Evolutionary conservation across 2,329 filamentous ascomycete species (phyloP), one percentile per base, ranked within the genome.

Genomic region (Clonostachys solani): DNA sequence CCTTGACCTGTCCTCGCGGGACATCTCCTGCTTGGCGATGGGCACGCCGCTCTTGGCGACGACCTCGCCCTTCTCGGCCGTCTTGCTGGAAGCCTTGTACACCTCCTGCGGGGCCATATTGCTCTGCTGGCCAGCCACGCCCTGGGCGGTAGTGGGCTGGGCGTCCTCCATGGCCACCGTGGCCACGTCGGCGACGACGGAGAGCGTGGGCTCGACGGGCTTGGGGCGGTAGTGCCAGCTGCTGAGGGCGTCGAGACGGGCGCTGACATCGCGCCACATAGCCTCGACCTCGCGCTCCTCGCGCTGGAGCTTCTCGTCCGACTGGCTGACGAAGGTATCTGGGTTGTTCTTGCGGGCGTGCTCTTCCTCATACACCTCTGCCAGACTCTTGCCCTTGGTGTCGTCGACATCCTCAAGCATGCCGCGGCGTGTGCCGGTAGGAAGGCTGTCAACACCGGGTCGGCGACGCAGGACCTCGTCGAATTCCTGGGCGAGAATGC

Each of bases 201-300:
- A 92, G 52, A 99, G 81, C 42, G 82, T 81, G n/a, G 89, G 83
- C 45, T 86, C 86, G 3, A 86, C 79, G 12, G 89, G 85, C 71
- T 92, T 95, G 46, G 94, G 94, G 67, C 89, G 92, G 79, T 96
- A 96, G 70, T 96, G 88, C 85, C 90, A 95, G 64, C 88, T 95
- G 67, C 85, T 92, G 52, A 99, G 82, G 23, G 89, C 83, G 67
- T 99, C 94, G 47, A 99, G 83, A 52, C 89, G 88, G 42, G 80
- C 80, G 59, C 80, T 84, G 46, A 96, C 77, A 35, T 88, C 86
- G 56, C 83, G 87, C 91, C 94, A 99, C 58, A 96, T 73, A 33
- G 75, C 76, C 58, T 86, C 83, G 46, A 97, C 87, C 62, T 96
- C 91, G 49, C 81, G 78, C 67, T 96, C 90, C 59, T 95, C 89